Conservation (phyloP, 2,329 filamentous ascomycete genomes). For the Colletotrichum abscissum region DNA sequence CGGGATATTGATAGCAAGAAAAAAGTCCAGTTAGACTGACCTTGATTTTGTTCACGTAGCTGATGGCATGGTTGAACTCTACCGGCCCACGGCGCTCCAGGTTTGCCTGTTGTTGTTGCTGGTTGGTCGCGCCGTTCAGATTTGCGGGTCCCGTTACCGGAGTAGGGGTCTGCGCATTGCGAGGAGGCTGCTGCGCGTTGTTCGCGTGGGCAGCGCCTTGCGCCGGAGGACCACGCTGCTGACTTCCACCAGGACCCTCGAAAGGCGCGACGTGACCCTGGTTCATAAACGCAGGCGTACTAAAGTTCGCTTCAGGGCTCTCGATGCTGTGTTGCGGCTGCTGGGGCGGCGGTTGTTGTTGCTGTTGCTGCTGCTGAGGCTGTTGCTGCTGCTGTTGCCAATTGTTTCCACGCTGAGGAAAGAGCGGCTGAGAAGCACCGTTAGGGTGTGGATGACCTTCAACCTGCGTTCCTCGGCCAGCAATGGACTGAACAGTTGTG, state of each 20-base stretch:
- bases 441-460: conserved; percentile 53
- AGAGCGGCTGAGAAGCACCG: conserved; percentile 54
- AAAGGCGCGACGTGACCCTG: conserved; percentile 39
- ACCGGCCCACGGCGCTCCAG: conserved; percentile 92
- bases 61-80: conserved; percentile 99
- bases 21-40: conserved; percentile 59
- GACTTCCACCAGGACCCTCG: conserved; percentile 44
- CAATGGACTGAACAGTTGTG: conserved; percentile 93
- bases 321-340: conserved; percentile 70
- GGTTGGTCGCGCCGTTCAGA: conserved; percentile 69
- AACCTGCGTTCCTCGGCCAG: conserved; percentile 58
- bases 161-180: conserved; percentile 71
- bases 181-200: conserved; percentile 58
- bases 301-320: conserved; percentile 72
- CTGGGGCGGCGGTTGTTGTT: conserved; percentile 38
- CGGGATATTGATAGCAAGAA: neutral
- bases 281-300: conserved; percentile 62
- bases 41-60: conserved; percentile 99
- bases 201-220: conserved; percentile 47
- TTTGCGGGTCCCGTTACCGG: conserved; percentile 66
- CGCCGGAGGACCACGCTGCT: conserved; percentile 46
- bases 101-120: conserved; percentile 59
- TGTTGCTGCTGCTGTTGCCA: conserved; percentile 59
- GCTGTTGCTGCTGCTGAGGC: conserved; percentile 2
- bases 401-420: conserved; percentile 60